Evolutionary conservation across 345 rosid species (phyloP), one percentile per base, ranked within the genome.

Genomic region (Aquilaria malaccensis): DNA sequence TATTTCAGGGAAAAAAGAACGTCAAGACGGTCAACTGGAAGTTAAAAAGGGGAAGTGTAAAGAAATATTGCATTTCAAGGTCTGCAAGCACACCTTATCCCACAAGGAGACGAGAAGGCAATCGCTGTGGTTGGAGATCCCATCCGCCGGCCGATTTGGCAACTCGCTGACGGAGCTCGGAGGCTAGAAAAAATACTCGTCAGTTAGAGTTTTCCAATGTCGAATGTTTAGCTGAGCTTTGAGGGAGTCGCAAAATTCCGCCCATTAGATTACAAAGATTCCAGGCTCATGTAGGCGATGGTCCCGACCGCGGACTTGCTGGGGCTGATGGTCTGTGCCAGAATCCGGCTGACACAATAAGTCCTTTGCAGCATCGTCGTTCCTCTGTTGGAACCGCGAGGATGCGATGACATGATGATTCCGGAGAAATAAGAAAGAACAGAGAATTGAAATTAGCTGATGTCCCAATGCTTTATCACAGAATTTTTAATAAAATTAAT

Each of bases 51-150:
- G 14, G n/a, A 30, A 52, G 29, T 11, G 43, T 62, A 2, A 52
- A 52, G 0, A 3, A 51, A 1, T 1, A 62, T 22, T 33, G 33
- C 30, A 29, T 33, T 33, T 48, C 58, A 10, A 13, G 43, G 33
- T 3, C 43, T 37, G 54, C 32, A 56, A 37, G 15, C 2, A 62
- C 72, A 89, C 98, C 95, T 85, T 93, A 75, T 93, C 98, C 98
- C 98, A 93, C 0, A 97, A 93, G 54, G 97, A 93, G 52, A 93
- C 96, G 64, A 93, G 97, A 33, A 93, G 80, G 77, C 84, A 83
- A 67, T 93, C 97, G 77, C 92, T 89, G 80, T 82, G 90, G 77
- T 89, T 93, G 12, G 98, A 87, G 75, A 93, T 84, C 62, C 97
- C 98, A 72, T 93, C 97, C 15, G 83, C 62, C 0, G 97, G 97